Conservation (phyloP, 208 protist species). For the Acanthamoeba culbertsoni region DNA sequence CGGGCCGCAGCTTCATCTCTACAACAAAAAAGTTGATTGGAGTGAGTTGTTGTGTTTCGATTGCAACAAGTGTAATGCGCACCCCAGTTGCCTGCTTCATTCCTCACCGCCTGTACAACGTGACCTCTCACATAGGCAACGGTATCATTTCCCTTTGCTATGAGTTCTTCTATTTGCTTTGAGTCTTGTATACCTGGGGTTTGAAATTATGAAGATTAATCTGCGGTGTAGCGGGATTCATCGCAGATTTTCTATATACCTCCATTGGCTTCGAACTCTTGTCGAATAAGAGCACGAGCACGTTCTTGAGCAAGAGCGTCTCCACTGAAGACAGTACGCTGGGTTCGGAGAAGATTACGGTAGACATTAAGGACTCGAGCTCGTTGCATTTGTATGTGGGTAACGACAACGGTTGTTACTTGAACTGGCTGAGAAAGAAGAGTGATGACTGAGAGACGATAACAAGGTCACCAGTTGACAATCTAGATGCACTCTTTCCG, state of each 20-base stretch:
- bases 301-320: not conserved
- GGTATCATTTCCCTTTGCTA: not conserved
- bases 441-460: too few relatives aligned
- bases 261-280: not conserved
- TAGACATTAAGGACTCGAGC: not conserved
- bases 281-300: not conserved
- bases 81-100: slow-evolving; percentile 23
- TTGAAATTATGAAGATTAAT: too few relatives aligned
- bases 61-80: not conserved
- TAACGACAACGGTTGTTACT: too few relatives aligned
- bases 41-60: not conserved
- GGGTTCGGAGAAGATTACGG: not conserved
- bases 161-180: not conserved
- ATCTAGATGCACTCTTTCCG: too few relatives aligned
- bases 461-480: too few relatives aligned
- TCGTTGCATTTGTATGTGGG: not conserved
- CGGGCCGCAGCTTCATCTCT: slow-evolving; percentile 27
- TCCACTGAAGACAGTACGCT: not conserved
- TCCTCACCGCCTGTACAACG: not conserved
- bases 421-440: too few relatives aligned
- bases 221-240: not conserved
- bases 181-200: not conserved
- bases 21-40: not conserved
- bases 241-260: not conserved
- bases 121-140: not conserved